Base-by-base conservation (phyloP, 2,329 filamentous ascomycete species). In the Cladosporium phlei region DNA sequence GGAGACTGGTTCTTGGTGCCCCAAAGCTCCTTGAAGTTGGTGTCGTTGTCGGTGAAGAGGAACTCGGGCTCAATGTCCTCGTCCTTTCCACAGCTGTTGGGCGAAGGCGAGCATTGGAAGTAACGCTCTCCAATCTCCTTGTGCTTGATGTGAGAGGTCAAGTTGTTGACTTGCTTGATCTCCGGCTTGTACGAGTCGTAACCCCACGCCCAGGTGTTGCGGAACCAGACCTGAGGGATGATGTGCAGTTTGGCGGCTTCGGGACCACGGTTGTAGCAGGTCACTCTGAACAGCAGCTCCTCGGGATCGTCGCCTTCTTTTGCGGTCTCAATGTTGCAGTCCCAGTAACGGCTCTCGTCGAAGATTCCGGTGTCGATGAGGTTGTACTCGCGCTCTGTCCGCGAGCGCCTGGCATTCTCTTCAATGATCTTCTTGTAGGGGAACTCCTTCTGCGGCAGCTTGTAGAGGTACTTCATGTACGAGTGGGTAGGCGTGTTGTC, bases 401-500 rank as follows among this genome's bases (percentile, higher is more conserved):
- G 87, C 47, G 78, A 77, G 54, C 90, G 80, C 55, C 76, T 79
- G 33, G 82, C 89, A 63, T 95, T 97, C 62, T 94, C 88, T 54
- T 87, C 74, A 55, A 94, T 72, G 37, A 97, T 74, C 55, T 95
- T 82, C 66, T 96, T 78, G 72, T 97, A 97, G 2, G 91, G 93
- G 61, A 97, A 97, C 53, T 84, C 82, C 59, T 78, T 79, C 69
- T 97, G 91, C 1, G 93, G 93, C 60, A 96, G 94, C 69, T 97
- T 97, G 79, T 97, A 97, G 56, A 97, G 83, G 63, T 83, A 94
- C 68, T 97, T 97, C 91, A 97, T 97, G 74, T 97, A 97, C 21
- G 91, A 95, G 69, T 96, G 90, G 47, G 80, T 80, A 48, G 91
- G 91, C 21, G 88, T 95, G 66, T 97, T 97, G 69, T 97, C 91